Evolutionary conservation across 495 filamentous ascomycete genomes (phyloP), one percentile per base, ranked within the genome.

Genomic region (Pyrenula massariospora): DNA sequence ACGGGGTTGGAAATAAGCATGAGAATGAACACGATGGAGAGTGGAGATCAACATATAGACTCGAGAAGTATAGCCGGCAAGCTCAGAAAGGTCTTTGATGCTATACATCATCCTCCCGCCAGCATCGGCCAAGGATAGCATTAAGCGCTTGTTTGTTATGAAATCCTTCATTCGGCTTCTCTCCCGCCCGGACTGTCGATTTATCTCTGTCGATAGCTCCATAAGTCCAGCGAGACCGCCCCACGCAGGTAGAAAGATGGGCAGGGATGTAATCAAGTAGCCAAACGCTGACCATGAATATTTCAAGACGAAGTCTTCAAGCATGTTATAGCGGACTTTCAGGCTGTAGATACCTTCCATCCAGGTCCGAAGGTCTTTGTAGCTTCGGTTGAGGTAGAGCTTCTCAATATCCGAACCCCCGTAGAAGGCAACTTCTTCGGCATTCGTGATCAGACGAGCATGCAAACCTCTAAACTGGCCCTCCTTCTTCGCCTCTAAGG

Each of bases 351-450:
- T 95, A 20, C 87, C 84, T 66, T 97, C 91, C 93, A 97, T 96
- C 85, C 89, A 94, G 54, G 81, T 81, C 65, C 91, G 90, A 22
- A 99, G 75, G 24, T 91, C 88, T 66, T 84, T 87, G 75, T 96
- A 99, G 59, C 91, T 91, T 62, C 82, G 82, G 58, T 93, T 85
- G 11, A 99, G 75, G 68, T 96, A 93, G 1, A 82, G 77, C 65
- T 88, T 90, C 68, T 99, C 94, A 73, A 90, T 95, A 58, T 90
- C 87, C 11, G 91, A 87, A 53, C 94, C 94, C 24, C 89, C 89
- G 63, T 99, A 99, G 68, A 99, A 99, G 5, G 94, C 93, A n/a
- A 99, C 84, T 66, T 99, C 94, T 71, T 99, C 94, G 22, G 94
- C 92, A 67, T 99, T 99, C 24, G 91, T 91, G 57, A 99, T 89